A percentile compares a stretch with the other conserved stretches of the same genome.
Conservation (phyloP, 1,284 basidiomycete genomes). For the Trametes versicolor region DNA sequence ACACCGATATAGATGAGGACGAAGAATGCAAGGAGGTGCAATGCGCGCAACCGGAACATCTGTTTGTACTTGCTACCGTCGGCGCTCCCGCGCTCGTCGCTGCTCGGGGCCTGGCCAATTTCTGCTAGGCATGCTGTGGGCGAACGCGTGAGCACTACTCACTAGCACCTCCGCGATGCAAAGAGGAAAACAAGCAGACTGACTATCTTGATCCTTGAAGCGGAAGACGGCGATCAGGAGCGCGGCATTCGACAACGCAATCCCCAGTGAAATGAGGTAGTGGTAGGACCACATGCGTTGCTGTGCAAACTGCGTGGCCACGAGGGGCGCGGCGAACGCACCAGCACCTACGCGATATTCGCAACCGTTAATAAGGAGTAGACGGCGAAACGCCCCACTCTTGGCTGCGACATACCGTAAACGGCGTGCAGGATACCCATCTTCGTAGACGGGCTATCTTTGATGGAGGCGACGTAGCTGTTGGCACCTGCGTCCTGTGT, state of each 20-base stretch:
- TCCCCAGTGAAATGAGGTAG: constrained; percentile 66
- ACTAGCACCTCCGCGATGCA: neutral
- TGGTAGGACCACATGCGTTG: constrained; percentile 67
- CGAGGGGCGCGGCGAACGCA: constrained; percentile 66
- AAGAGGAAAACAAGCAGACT: neutral
- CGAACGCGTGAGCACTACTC: neutral
- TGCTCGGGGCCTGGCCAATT: constrained; percentile 44
- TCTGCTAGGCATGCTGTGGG: constrained; percentile 45
- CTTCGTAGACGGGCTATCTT: constrained; percentile 55
- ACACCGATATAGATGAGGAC: constrained; percentile 57
- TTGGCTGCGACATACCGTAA: constrained; percentile 35
- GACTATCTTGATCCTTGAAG: constrained; percentile 64
- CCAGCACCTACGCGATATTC: constrained; percentile 50
- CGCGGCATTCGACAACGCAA: constrained; percentile 59
- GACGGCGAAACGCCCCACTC: neutral
- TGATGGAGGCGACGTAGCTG: constrained; percentile 58
- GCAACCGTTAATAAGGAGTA: constrained; percentile 42
- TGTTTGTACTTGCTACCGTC: constrained; percentile 49
- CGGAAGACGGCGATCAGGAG: constrained; percentile 60
- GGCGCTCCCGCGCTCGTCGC: constrained; percentile 23
- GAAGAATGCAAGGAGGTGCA: constrained; percentile 57
- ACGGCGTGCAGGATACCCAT: constrained; percentile 71
- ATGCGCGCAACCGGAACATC: constrained; percentile 48
- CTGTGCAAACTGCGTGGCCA: constrained; percentile 70
- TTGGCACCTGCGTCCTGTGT: constrained; percentile 59